Evolutionary conservation across 768 basidiomycete species (phyloP).

Genomic region (Austroboletus eburneus): DNA sequence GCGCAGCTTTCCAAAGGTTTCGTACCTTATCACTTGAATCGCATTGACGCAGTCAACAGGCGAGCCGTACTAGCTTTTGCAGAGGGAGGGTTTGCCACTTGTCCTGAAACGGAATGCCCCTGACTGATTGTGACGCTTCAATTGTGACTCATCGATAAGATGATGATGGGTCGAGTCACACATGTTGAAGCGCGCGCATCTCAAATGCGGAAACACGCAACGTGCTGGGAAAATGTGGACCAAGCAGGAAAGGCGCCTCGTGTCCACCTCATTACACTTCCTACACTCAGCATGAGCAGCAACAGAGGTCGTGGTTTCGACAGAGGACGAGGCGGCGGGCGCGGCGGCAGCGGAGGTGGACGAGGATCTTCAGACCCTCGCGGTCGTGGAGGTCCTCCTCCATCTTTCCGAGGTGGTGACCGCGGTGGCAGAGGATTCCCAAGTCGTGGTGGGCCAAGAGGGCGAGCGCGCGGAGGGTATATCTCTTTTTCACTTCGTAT

Average conservation of each 20-base stretch:
- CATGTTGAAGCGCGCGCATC: too few relatives aligned
- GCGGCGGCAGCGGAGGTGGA: slow-evolving; percentile 31
- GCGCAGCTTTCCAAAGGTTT: not conserved
- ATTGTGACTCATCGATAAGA: too few relatives aligned
- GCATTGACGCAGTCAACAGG: too few relatives aligned
- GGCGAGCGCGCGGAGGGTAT: slow-evolving; percentile 39
- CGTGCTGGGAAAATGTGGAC: slow-evolving; percentile 8
- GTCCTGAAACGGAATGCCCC: too few relatives aligned
- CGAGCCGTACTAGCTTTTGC: not conserved
- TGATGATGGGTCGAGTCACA: too few relatives aligned
- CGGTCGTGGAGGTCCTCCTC: slow-evolving; percentile 26
- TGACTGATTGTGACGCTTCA: too few relatives aligned
- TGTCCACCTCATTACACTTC: not conserved
- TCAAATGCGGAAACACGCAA: too few relatives aligned
- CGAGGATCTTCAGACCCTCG: slow-evolving; percentile 27
- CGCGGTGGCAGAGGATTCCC: slow-evolving; percentile 31
- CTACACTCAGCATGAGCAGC: slow-evolving; percentile 28
- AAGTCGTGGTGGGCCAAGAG: slow-evolving; percentile 26
- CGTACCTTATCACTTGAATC: too few relatives aligned
- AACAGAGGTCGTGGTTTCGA: slow-evolving; percentile 39
- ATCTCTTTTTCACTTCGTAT: slow-evolving; percentile 7
- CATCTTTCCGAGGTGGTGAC: slow-evolving; percentile 26
- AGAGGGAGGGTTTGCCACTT: too few relatives aligned
- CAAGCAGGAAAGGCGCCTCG: not conserved
- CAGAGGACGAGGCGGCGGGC: slow-evolving; percentile 29